phyloP scores from a whole-genome alignment of 1,284 basidiomycete genomes.

The Entoloma clypeatum region DNA sequence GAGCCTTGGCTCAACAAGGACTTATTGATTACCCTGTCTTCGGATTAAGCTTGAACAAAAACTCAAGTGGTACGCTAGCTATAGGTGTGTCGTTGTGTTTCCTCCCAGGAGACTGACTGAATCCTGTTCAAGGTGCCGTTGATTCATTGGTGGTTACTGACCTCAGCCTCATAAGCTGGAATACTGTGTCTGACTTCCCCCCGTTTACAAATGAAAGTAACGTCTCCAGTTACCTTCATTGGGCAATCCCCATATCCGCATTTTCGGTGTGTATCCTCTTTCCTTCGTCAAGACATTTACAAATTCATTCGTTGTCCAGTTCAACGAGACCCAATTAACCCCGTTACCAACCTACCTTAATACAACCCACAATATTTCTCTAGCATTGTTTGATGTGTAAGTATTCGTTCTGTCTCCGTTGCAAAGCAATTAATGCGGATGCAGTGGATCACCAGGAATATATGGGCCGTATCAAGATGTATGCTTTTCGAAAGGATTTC shows the following conservation, averaged over 20 bases:
- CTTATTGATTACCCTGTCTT: constrained; percentile 70
- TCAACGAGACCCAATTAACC: constrained; percentile 54
- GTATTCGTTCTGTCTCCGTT: constrained; percentile 24
- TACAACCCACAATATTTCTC: constrained; percentile 50
- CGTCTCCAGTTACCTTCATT: constrained; percentile 73
- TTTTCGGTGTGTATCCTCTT: constrained; percentile 46
- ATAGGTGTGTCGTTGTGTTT: constrained; percentile 43
- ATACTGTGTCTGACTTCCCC: constrained; percentile 67
- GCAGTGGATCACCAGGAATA: constrained; percentile 73
- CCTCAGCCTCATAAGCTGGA: constrained; percentile 61
- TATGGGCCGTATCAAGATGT: constrained; percentile 82
- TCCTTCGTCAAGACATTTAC: constrained; percentile 4
- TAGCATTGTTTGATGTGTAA: constrained; percentile 77
- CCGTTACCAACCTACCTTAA: constrained; percentile 68
- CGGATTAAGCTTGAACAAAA: constrained; percentile 58
- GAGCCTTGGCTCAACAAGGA: constrained; percentile 57
- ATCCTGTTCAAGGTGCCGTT: constrained; percentile 52
- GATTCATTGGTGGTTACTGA: constrained; percentile 65
- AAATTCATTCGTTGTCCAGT: constrained; percentile 34
- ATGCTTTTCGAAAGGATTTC: constrained; percentile 20
- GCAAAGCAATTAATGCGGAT: constrained; percentile 3
- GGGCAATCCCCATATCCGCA: constrained; percentile 64
- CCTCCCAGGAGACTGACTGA: not conserved
- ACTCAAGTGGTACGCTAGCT: constrained; percentile 57
- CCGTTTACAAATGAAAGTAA: constrained; percentile 56